Base-by-base conservation (phyloP, 2,329 filamentous ascomycete species). In the Calonectria honghensis region DNA sequence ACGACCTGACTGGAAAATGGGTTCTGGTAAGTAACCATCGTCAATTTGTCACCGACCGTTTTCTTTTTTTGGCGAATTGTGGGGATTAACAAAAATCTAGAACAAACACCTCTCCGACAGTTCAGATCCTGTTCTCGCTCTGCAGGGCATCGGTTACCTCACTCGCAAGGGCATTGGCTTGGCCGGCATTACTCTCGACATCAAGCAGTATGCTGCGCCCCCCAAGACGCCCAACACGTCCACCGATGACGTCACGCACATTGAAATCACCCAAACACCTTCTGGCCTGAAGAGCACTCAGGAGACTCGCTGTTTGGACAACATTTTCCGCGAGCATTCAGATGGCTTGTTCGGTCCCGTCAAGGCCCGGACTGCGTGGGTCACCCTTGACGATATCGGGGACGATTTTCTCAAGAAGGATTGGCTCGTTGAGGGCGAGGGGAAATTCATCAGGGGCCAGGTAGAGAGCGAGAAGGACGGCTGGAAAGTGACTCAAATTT, bases 281-380 rank as follows among this genome's bases (percentile, higher is more conserved):
- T 95, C 93, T 74, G 93, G 93, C 70, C 18, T 48, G 76, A 91
- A 91, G 81, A 93, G 91, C 80, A 96, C 87, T 67, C 82, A 86
- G 51, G 91, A 92, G 88, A 83, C 84, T 76, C 90, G 91, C 73
- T 89, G 87, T 81, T 80, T 90, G 66, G 90, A 92, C 86, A 81
- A 85, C 82, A 79, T 79, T 71, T 84, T 79, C 78, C 92, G 93
- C 79, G 90, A 91, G 76, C 94, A 96, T 87, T 87, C 87, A 29
- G 95, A 98, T 87, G 93, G 92, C 88, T 90, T 98, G 78, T 98
- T 97, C 84, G 96, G 96, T 73, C 87, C 86, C 70, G 90, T 97
- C 76, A 87, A 87, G 66, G 94, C 94, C 72, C 89, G 88, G 75
- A 91, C 89, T 51, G 85, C 87, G 57, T 92, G 89, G 82, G 78